Evolutionary conservation across 2,329 filamentous ascomycete species (phyloP).

Genomic region (Sporothrix euskadiensis): DNA sequence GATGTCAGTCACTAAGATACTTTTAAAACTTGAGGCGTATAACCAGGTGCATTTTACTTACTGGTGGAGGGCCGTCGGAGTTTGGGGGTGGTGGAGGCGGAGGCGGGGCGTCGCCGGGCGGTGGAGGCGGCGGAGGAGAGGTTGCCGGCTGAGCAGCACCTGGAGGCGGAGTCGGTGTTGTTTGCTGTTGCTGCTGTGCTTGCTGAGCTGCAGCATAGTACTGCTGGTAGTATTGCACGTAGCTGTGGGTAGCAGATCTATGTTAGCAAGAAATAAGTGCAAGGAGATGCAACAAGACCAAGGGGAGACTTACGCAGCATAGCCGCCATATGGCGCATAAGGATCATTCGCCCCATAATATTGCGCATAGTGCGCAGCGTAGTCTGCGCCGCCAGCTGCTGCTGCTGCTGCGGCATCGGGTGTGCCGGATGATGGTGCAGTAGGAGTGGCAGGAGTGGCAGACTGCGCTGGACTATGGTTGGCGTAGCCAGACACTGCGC

Average conservation of each 20-base stretch:
- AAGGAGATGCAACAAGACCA: background rate
- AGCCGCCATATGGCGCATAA: conserved; percentile 89
- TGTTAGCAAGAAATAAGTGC: background rate
- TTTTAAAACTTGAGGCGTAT: background rate
- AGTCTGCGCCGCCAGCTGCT: conserved; percentile 52
- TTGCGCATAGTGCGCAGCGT: conserved; percentile 78
- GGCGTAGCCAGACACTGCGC: conserved; percentile 41
- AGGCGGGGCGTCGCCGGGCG: conserved; percentile 40
- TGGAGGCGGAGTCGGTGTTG: conserved; percentile 36
- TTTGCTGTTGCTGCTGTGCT: conserved; percentile 52
- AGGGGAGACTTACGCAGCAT: conserved; percentile 62
- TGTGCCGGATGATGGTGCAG: background rate
- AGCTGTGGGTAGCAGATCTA: conserved; percentile 43
- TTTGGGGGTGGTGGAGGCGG: conserved; percentile 47
- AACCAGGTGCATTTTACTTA: conserved; percentile 42
- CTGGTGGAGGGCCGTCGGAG: conserved; percentile 59
- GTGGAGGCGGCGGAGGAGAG: conserved; percentile 47
- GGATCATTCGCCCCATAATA: conserved; percentile 73
- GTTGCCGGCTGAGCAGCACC: background rate
- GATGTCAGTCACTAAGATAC: background rate
- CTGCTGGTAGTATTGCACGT: conserved; percentile 72
- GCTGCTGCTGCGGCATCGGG: background rate
- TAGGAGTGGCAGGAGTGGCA: conserved; percentile 9
- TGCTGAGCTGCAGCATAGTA: conserved; percentile 61
- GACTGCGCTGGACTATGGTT: background rate